phyloP scores from a whole-genome alignment of 768 basidiomycete species.

The Leucocoprinus leucothites region DNA sequence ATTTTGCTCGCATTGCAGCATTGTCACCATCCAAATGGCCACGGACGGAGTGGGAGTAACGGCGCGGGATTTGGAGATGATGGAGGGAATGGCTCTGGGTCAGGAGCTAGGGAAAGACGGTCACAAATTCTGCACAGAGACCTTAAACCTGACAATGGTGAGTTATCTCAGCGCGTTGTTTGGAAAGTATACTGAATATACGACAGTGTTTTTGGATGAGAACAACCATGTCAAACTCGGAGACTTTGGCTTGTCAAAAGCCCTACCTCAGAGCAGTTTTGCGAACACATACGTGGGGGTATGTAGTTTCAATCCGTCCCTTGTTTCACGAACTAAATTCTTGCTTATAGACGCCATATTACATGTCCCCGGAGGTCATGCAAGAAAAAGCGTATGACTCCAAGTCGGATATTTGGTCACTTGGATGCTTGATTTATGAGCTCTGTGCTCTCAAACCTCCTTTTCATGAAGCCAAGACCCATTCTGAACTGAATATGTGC shows the following conservation, averaged over 20 bases:
- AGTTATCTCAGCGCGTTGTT: constrained; percentile 18
- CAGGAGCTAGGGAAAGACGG: constrained; percentile 40
- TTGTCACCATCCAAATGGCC: constrained; percentile 82
- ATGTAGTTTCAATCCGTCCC: constrained; percentile 25
- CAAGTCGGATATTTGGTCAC: constrained; percentile 98
- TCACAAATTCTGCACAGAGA: constrained; percentile 90
- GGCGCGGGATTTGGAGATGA: constrained; percentile 18
- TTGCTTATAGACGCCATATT: constrained; percentile 84
- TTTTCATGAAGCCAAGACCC: constrained; percentile 91
- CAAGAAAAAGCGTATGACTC: constrained; percentile 97
- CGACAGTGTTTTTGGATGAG: constrained; percentile 84
- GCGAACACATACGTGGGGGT: constrained; percentile 98
- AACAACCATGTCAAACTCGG: constrained; percentile 89
- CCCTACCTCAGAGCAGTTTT: constrained; percentile 82
- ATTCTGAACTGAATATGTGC: constrained; percentile 76
- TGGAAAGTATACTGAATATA: neutral
- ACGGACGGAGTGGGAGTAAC: constrained; percentile 44
- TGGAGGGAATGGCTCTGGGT: constrained; percentile 20
- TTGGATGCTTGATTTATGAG: constrained; percentile 96
- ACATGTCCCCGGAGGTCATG: constrained; percentile 99
- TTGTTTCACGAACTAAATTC: neutral
- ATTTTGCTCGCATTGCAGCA: constrained; percentile 85
- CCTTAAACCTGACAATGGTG: constrained; percentile 96
- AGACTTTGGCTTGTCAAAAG: constrained; percentile 95
- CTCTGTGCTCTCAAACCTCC: constrained; percentile 92